These are phyloP conservation scores for Neopestalotiopsis sp. DNA, from an alignment of 2,329 filamentous ascomycete genomes.

Conservation along the genomic window DNA sequence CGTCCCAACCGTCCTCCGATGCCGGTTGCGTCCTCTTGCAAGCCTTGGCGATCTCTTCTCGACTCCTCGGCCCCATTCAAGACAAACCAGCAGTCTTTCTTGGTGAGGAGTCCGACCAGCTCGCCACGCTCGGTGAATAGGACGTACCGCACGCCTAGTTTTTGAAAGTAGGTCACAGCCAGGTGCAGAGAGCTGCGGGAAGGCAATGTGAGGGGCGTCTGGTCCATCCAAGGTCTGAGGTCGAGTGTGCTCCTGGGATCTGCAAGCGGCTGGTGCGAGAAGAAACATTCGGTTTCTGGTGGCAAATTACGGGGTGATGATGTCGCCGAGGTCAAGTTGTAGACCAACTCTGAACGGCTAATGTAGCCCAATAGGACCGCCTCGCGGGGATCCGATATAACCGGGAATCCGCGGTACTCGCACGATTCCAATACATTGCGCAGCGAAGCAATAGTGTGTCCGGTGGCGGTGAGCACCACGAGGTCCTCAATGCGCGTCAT, in stretches of 20 bases:
- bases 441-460: constrained; percentile 83
- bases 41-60: constrained; percentile 36
- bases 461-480: constrained; percentile 83
- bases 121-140: constrained; percentile 83
- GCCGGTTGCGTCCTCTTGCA: constrained; percentile 17
- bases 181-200: constrained; percentile 78
- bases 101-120: constrained; percentile 86
- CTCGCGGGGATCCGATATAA: constrained; percentile 79
- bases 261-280: constrained; percentile 81
- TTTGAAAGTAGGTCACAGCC: constrained; percentile 93
- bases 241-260: constrained; percentile 82
- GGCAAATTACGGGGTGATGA: constrained; percentile 64
- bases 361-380: constrained; percentile 91
- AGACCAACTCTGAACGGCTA: constrained; percentile 85
- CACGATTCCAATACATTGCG: constrained; percentile 74
- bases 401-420: constrained; percentile 88
- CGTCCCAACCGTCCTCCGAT: constrained; percentile 2
- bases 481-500: constrained; percentile 95
- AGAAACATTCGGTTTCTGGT: constrained; percentile 79
- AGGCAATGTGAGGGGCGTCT: constrained; percentile 91
- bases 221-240: constrained; percentile 97
- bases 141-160: constrained; percentile 88
- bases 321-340: constrained; percentile 72
- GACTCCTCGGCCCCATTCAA: constrained; percentile 69
- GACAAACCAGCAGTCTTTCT: constrained; percentile 97